phyloP scores from a whole-genome alignment of 805 yeast species.

The Blastobotrys parvus region DNA sequence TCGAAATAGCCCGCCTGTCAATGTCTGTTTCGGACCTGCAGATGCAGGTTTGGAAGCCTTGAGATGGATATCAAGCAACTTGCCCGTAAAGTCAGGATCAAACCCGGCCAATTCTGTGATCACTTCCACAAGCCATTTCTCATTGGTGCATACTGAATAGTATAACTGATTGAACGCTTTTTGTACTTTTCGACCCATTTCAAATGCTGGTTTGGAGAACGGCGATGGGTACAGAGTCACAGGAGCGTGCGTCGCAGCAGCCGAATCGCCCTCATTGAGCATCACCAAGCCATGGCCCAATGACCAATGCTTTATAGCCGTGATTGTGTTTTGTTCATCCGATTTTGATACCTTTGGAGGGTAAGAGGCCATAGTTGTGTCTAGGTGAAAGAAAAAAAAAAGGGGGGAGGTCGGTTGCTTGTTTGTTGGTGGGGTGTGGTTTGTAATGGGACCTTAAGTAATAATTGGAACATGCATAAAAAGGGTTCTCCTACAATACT shows the following conservation, averaged over 20 bases:
- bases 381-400: background rate
- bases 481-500: too few species aligned
- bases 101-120: slow-evolving; percentile 36
- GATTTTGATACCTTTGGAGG: slow-evolving; percentile 14
- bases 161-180: slow-evolving; percentile 64
- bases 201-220: slow-evolving; percentile 59
- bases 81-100: slow-evolving; percentile 78
- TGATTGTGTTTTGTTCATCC: slow-evolving; percentile 9
- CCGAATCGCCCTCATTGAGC: slow-evolving; percentile 53
- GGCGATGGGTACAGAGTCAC: slow-evolving; percentile 89
- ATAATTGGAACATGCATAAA: background rate
- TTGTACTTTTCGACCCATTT: slow-evolving; percentile 60
- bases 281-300: slow-evolving; percentile 74
- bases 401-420: background rate
- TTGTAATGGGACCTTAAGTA: background rate
- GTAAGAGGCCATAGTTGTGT: slow-evolving; percentile 3
- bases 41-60: slow-evolving; percentile 29
- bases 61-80: slow-evolving; percentile 51
- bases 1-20: slow-evolving; percentile 78
- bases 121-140: slow-evolving; percentile 54
- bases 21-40: slow-evolving; percentile 46
- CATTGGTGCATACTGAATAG: slow-evolving; percentile 50
- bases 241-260: slow-evolving; percentile 62
- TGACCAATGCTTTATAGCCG: slow-evolving; percentile 57
- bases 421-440: background rate